Evolutionary conservation across 768 basidiomycete genomes (phyloP).

Genomic region (Leccinum disarticulatum): DNA sequence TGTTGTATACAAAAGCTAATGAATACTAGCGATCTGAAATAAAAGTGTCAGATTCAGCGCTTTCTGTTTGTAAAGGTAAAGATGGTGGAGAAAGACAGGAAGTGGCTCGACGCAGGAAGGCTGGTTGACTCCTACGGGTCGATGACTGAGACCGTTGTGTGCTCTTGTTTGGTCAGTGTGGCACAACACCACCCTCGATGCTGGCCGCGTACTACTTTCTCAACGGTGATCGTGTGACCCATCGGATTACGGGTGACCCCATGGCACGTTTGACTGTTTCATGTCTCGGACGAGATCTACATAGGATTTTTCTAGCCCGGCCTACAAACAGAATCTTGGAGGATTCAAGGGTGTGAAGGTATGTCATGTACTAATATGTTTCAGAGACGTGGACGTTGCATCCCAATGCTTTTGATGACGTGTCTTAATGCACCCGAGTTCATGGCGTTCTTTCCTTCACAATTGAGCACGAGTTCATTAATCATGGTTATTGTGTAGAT

Average conservation of each 20-base stretch:
- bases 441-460: not conserved
- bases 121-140: slow-evolving; percentile 28
- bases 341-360: not conserved
- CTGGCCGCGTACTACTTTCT: no score
- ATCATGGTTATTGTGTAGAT: not conserved
- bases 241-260: not conserved
- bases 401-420: not conserved
- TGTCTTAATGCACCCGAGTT: not conserved
- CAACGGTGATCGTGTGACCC: not conserved
- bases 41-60: not conserved
- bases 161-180: slow-evolving; percentile 32
- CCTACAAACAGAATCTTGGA: not conserved
- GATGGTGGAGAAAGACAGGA: slow-evolving; percentile 10
- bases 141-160: slow-evolving; percentile 34
- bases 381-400: not conserved
- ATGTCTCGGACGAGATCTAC: not conserved
- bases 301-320: not conserved
- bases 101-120: slow-evolving; percentile 19
- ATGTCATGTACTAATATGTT: not conserved
- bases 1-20: slow-evolving; percentile 1
- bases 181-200: slow-evolving; percentile 10
- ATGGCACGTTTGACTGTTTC: not conserved
- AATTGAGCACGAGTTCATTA: not conserved
- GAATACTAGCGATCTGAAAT: slow-evolving; percentile 1
- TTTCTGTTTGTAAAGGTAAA: not conserved